Conservation (phyloP, 2,329 filamentous ascomycete genomes). For the Metarhizium brunneum region DNA sequence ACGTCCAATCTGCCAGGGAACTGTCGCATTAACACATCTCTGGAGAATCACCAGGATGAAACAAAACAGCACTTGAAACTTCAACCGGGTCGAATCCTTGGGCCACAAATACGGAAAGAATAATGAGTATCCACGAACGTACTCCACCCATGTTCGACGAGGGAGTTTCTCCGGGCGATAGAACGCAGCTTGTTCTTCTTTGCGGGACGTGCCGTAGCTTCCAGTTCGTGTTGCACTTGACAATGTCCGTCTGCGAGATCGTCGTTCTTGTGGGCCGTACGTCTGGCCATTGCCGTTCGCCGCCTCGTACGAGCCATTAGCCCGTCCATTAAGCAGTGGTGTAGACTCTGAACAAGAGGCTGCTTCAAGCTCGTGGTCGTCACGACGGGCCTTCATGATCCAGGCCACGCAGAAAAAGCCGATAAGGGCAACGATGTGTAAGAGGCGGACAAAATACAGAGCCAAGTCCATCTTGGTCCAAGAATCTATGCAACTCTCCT, state of each 20-base stretch:
- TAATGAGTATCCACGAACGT: conserved; percentile 80
- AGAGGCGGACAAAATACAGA: conserved; percentile 58
- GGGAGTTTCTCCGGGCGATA: conserved; percentile 81
- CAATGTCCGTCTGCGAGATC: conserved; percentile 25
- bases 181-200: conserved; percentile 66
- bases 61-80: conserved; percentile 73
- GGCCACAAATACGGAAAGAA: conserved; percentile 98
- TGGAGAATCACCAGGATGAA: conserved; percentile 73
- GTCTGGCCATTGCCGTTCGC: conserved; percentile 20
- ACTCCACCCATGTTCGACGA: conserved; percentile 92
- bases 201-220: conserved; percentile 20
- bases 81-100: conserved; percentile 62
- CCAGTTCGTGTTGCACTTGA: conserved; percentile 28
- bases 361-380: conserved; percentile 28
- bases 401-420: conserved; percentile 34
- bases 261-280: conserved; percentile 12
- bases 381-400: conserved; percentile 29
- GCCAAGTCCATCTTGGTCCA: conserved; percentile 49
- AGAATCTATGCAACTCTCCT: conserved; percentile 24
- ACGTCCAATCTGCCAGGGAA: conserved; percentile 69
- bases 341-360: conserved; percentile 46
- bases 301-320: conserved; percentile 24
- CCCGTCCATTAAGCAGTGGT: conserved; percentile 46
- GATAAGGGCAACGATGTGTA: conserved; percentile 54
- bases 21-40: conserved; percentile 75